A percentile compares a stretch with the other conserved stretches of the same genome.
Conservation (phyloP, 176 grass and related monocot species). For the Chrysopogon serrulatus region DNA sequence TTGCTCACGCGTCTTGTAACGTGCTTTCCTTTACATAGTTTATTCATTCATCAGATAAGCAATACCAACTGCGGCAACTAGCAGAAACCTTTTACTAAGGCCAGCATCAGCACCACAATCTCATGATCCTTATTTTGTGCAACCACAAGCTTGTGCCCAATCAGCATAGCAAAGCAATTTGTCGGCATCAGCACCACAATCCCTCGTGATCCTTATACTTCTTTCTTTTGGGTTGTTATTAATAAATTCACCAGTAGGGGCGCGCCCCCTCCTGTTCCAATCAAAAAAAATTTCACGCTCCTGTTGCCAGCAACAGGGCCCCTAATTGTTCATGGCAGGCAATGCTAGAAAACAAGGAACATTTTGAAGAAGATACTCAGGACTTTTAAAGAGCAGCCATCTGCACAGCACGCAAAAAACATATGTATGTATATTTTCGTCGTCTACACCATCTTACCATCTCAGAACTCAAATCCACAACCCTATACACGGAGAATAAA, state of each 20-base stretch:
- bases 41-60: neutral
- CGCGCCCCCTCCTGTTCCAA: no score
- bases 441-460: neutral
- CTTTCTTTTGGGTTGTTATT: no score
- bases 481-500: slow-evolving; percentile 32
- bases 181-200: neutral
- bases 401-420: neutral
- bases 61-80: neutral
- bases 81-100: neutral
- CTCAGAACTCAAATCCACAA: neutral
- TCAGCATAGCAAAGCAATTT: neutral
- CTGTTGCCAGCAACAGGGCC: neutral
- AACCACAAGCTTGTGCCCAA: neutral
- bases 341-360: neutral
- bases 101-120: neutral
- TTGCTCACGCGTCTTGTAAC: neutral
- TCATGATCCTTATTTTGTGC: neutral
- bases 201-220: neutral
- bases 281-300: neutral
- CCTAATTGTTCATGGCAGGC: neutral
- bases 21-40: neutral
- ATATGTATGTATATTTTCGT: neutral
- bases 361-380: neutral
- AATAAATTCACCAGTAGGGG: no score
- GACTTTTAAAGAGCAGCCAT: neutral